Evolutionary conservation across 441 rosid species (phyloP).

Genomic region (Adansonia gregorii): DNA sequence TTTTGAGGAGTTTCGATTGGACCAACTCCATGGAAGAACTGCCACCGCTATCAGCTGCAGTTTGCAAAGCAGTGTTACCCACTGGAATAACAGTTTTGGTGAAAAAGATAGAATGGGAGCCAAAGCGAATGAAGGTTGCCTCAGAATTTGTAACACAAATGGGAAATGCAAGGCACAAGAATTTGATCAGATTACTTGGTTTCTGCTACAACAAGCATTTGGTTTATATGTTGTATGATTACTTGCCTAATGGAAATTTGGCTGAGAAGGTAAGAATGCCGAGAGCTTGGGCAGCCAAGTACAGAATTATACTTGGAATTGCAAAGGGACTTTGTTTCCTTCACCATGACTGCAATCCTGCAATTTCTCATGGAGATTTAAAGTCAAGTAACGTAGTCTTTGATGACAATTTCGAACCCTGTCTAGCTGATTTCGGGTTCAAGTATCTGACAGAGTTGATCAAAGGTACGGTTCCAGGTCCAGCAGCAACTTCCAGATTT

Average conservation of each 20-base stretch:
- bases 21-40: conserved; percentile 46
- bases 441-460: conserved; percentile 51
- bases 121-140: conserved; percentile 45
- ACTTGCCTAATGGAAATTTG: conserved; percentile 72
- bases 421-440: conserved; percentile 72
- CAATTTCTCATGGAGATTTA: conserved; percentile 89
- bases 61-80: conserved; percentile 73
- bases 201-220: conserved; percentile 75
- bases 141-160: conserved; percentile 51
- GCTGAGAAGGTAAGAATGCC: conserved; percentile 57
- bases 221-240: conserved; percentile 74
- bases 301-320: conserved; percentile 61
- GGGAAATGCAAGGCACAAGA: conserved; percentile 83
- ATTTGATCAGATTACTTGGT: conserved; percentile 79
- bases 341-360: conserved; percentile 89
- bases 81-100: conserved; percentile 84
- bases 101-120: conserved; percentile 61
- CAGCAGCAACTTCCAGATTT: conserved; percentile 37
- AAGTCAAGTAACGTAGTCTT: conserved; percentile 65
- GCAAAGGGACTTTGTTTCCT: conserved; percentile 86
- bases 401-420: conserved; percentile 77
- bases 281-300: conserved; percentile 72
- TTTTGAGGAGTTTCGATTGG: conserved; percentile 64
- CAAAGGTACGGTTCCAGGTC: conserved; percentile 36
- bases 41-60: conserved; percentile 43